Base-by-base conservation (phyloP, 345 rosid genomes). In the Acer campestre region DNA sequence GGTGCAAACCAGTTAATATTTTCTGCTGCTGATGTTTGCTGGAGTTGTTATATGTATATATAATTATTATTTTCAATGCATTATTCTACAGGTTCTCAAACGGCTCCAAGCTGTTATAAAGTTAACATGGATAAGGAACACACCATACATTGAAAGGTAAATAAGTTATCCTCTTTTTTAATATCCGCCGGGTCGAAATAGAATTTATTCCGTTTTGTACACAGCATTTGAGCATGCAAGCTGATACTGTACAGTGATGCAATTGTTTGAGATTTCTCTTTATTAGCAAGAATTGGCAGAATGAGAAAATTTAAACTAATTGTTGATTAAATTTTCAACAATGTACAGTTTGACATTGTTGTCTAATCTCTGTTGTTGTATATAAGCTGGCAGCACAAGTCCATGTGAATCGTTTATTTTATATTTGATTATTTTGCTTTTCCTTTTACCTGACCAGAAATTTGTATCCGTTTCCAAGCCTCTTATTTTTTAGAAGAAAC, bases 51-150 rank as follows among this genome's bases (percentile, higher is more conserved):
- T 12, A 18, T 67, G 1, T 11, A 44, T 23, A 42, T 42, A 62
- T 61, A 59, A 27, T 75, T 38, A 11, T 35, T 51, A 25, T 46
- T 25, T 25, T 31, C 27, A 66, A 53, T 42, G 31, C 46, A 42
- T 14, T 79, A 14, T 27, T 79, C 63, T 84, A 72, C 90, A 95
- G 98, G 98, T 93, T 88, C 98, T 93, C 66, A 84, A 91, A 79
- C 85, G 85, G 79, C 48, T 88, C 55, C 85, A 87, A 55, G 84
- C 85, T 0, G 64, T 94, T 51, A 74, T 91, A 76, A 91, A 82
- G 81, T 70, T 91, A 73, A 96, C 99, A 0, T 92, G 99, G 98
- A 86, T 96, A 77, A 88, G 98, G 85, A 91, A 92, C 89, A 80
- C 97, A 6, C 91, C 94, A 22, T 82, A 81, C 67, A 14, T 86